Evolutionary conservation across 2,329 filamentous ascomycete genomes (phyloP).

Genomic region (Fusarium chlamydosporum): DNA sequence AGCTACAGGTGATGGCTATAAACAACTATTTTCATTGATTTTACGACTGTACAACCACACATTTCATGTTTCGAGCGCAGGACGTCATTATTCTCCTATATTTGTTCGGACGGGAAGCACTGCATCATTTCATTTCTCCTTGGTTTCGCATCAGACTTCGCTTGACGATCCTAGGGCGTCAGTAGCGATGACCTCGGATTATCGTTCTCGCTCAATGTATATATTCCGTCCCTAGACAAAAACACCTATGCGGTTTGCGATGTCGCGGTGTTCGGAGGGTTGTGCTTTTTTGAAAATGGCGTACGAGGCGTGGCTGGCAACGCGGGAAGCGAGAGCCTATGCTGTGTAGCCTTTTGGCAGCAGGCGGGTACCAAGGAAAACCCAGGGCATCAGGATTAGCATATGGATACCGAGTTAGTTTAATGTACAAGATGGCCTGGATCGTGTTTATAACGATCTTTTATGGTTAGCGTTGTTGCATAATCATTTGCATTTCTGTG

Average conservation of each 20-base stretch:
- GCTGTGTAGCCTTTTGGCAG: slow-evolving; percentile 24
- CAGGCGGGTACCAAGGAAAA: slow-evolving; percentile 22
- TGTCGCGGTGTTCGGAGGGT: slow-evolving; percentile 37
- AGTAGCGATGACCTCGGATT: slow-evolving; percentile 18
- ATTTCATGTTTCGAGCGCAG: slow-evolving; percentile 49
- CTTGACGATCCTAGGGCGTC: slow-evolving; percentile 47
- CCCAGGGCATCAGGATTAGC: slow-evolving; percentile 36
- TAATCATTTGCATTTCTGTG: slow-evolving; percentile 1
- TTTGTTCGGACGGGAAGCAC: slow-evolving; percentile 43
- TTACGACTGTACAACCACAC: slow-evolving; percentile 51
- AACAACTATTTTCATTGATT: slow-evolving; percentile 48
- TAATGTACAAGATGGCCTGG: slow-evolving; percentile 49
- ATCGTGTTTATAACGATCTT: slow-evolving; percentile 37
- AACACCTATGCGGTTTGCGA: slow-evolving; percentile 24
- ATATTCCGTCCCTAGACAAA: slow-evolving; percentile 32
- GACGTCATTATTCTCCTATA: slow-evolving; percentile 54
- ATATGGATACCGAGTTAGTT: slow-evolving; percentile 45
- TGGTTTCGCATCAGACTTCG: slow-evolving; percentile 34
- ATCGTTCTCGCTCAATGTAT: slow-evolving; percentile 38
- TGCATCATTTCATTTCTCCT: slow-evolving; percentile 24
- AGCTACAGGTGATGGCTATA: slow-evolving; percentile 61
- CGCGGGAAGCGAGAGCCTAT: slow-evolving; percentile 13
- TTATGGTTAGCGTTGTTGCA: slow-evolving; percentile 29
- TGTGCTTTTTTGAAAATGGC: slow-evolving; percentile 36
- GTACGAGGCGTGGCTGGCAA: slow-evolving; percentile 20